These are phyloP conservation scores for Eustoma russellianum DNA, from an alignment of 257 asterid genomes.

Conservation along the genomic window DNA sequence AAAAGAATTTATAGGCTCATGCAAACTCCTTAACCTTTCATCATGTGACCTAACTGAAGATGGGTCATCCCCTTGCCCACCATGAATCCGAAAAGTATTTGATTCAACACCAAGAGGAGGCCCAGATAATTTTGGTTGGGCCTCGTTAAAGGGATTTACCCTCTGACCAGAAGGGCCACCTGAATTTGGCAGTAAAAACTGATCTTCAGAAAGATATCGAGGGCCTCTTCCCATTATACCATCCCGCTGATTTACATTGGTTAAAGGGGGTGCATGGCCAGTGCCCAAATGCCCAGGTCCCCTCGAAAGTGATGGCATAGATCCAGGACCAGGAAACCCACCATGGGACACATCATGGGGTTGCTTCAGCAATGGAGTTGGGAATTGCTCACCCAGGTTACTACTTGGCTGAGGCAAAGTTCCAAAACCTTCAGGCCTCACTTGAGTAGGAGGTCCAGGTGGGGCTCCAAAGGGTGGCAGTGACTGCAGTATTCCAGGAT, in stretches of 20 bases:
- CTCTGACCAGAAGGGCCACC: slow-evolving; percentile 34
- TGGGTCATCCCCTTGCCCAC: slow-evolving; percentile 30
- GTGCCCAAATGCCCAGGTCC: slow-evolving; percentile 35
- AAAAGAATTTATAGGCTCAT: slow-evolving; percentile 39
- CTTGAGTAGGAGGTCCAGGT: slow-evolving; percentile 25
- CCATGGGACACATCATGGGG: slow-evolving; percentile 15
- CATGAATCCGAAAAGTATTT: slow-evolving; percentile 29
- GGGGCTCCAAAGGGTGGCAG: slow-evolving; percentile 19
- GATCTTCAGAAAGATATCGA: slow-evolving; percentile 35
- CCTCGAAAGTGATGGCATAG: slow-evolving; percentile 27
- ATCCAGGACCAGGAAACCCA: slow-evolving; percentile 18
- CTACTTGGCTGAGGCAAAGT: slow-evolving; percentile 28
- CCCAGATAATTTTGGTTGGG: slow-evolving; percentile 14
- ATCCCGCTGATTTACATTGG: slow-evolving; percentile 29
- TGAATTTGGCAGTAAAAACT: slow-evolving; percentile 27
- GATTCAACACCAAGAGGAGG: slow-evolving; percentile 30
- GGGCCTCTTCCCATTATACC: slow-evolving; percentile 46
- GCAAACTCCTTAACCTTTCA: slow-evolving; percentile 35
- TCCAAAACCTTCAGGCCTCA: slow-evolving; percentile 31
- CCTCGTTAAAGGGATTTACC: slow-evolving; percentile 20
- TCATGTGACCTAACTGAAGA: slow-evolving; percentile 38
- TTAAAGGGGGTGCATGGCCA: slow-evolving; percentile 26
- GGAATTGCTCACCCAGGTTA: slow-evolving; percentile 24
- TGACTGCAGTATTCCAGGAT: slow-evolving; percentile 13
- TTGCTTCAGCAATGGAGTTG: slow-evolving; percentile 15